Base-by-base conservation (phyloP, 495 filamentous ascomycete genomes). In the Neurospora sp. region DNA sequence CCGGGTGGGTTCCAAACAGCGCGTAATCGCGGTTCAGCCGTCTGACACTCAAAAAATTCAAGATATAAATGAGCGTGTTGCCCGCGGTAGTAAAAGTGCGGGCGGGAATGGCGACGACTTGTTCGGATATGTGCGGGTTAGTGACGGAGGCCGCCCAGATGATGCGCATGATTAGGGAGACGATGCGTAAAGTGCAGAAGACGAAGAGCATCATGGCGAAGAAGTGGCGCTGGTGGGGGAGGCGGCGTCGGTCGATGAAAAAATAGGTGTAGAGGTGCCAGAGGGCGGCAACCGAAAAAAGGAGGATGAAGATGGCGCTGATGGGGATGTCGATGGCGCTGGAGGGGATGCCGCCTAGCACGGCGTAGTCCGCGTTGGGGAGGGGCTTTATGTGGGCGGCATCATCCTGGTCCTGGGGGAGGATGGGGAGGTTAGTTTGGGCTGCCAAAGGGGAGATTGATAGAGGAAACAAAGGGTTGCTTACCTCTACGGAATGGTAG, bases 21-120 rank as follows among this genome's bases (percentile, higher is more conserved):
- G 93, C 89, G 8, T 87, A 86, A 3, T 90, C 91, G n/a, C 93
- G 86, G 14, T 93, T 73, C 31, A 94, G 87, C 11, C 94, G 90
- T 4, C 35, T 4, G 4, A 35, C 35, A 0, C 35, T 35, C 72
- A 95, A 82, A 11, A 95, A 80, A 79, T 96, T 95, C 78, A 93
- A 78, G 72, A 95, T 81, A 77, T 90, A 93, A 16, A 96, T 81
- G 10, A 95, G 77, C 27, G 94, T 76, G 20, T 92, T 85, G 20
- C 92, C 93, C 0, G 91, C 90, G 10, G 87, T 84, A 31, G 94
- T 87, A 74, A 95, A 89, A 77, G 94, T 85, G 44, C 86, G 81
- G 0, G 92, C 87, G 0, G 91, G 89, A 49, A 96, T 91, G 2
- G 87, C 46, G 18, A 46, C 42, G 18, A 46, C 42, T 18, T 20